These are phyloP conservation scores for Daedaleopsis nitida DNA, from an alignment of 768 basidiomycete genomes.

Conservation along the genomic window DNA sequence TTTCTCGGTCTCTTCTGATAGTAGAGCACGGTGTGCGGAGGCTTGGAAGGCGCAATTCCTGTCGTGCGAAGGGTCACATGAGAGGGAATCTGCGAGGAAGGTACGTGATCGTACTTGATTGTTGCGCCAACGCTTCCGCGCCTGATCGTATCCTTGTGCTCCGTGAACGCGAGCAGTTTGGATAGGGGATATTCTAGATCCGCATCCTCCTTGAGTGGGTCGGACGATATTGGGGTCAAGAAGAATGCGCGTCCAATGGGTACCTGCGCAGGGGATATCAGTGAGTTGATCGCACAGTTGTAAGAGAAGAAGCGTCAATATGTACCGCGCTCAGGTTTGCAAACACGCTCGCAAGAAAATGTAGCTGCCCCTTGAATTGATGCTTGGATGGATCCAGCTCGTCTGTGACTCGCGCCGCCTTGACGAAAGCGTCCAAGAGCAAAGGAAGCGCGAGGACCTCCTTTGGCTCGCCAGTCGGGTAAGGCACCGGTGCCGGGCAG, in stretches of 20 bases:
- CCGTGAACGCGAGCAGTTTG: conserved; percentile 85
- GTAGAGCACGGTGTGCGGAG: conserved; percentile 67
- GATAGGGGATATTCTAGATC: conserved; percentile 77
- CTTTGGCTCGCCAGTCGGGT: conserved; percentile 54
- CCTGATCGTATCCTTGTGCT: conserved; percentile 84
- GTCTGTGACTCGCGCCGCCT: conserved; percentile 62
- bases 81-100: not conserved
- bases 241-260: conserved; percentile 81
- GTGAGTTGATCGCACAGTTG: not conserved
- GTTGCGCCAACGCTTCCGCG: conserved; percentile 85
- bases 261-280: conserved; percentile 45
- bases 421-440: conserved; percentile 87
- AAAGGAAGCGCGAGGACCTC: conserved; percentile 73
- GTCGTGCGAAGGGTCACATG: conserved; percentile 16
- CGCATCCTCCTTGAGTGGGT: conserved; percentile 45
- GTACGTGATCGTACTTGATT: conserved; percentile 65
- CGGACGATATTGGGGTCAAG: conserved; percentile 61
- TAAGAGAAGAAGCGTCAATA: conserved; percentile 11
- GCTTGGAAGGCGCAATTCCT: conserved; percentile 82
- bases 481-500: conserved; percentile 71
- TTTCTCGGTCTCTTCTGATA: conserved; percentile 60
- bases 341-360: conserved; percentile 94
- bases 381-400: conserved; percentile 50
- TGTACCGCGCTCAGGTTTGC: conserved; percentile 85
- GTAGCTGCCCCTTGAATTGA: conserved; percentile 72